Conservation (phyloP, 352 stramenopile species). For the Pythium oligandrum region DNA sequence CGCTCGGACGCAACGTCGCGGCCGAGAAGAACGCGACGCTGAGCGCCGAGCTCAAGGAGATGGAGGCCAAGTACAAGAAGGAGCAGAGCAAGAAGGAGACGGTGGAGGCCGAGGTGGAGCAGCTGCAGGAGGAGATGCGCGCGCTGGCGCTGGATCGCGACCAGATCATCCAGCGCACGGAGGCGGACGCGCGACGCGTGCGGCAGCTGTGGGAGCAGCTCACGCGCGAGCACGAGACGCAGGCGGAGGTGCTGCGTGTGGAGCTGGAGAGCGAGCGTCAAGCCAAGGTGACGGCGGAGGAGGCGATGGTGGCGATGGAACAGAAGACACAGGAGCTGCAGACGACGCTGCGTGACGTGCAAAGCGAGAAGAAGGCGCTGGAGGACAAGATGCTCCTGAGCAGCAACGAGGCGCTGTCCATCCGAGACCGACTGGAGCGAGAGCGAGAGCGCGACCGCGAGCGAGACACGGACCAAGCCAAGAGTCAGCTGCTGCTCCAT, state of each 20-base stretch:
- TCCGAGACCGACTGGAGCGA: constrained; percentile 26
- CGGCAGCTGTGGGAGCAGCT: constrained; percentile 80
- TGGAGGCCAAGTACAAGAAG: constrained; percentile 57
- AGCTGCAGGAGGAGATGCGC: constrained; percentile 41
- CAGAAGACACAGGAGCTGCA: constrained; percentile 33
- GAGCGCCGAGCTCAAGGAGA: constrained; percentile 37
- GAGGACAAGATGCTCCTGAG: constrained; percentile 30
- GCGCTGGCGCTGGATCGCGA: constrained; percentile 42
- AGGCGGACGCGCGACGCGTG: constrained; percentile 65
- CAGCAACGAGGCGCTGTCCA: constrained; percentile 17
- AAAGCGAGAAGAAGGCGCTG: constrained; percentile 33
- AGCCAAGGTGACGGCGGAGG: constrained; percentile 19
- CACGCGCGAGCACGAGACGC: constrained; percentile 54
- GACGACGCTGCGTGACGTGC: constrained; percentile 19
- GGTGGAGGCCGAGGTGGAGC: constrained; percentile 39
- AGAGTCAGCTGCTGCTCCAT: constrained; percentile 27
- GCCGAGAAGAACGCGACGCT: constrained; percentile 52
- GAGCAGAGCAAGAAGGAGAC: constrained; percentile 61
- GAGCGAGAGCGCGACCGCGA: constrained; percentile 31
- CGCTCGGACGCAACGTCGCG: constrained; percentile 44
- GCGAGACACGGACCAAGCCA: constrained; percentile 27
- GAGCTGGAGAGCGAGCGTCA: constrained; percentile 37
- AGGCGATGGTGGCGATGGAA: constrained; percentile 18
- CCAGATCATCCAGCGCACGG: constrained; percentile 57
- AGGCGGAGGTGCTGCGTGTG: constrained; percentile 35